phyloP scores from a whole-genome alignment of 495 filamentous ascomycete species.

The Trichoderma parareesei region DNA sequence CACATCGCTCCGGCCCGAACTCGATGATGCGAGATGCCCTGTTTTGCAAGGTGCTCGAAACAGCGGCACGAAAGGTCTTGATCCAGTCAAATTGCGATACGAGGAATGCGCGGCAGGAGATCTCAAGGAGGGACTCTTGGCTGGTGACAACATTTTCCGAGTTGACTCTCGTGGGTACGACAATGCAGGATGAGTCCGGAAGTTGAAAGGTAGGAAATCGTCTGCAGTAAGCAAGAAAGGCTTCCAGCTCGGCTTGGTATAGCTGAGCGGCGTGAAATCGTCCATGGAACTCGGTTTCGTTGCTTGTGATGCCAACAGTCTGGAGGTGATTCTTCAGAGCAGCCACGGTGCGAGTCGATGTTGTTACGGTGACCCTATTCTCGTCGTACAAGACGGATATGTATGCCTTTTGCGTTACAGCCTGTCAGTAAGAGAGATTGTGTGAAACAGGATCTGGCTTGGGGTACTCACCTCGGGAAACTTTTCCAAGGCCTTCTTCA shows the following conservation, averaged over 20 bases:
- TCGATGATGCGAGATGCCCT: not conserved
- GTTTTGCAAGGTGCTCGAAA: not conserved
- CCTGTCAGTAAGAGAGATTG: not conserved
- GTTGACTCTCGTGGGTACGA: not conserved
- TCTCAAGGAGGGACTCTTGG: not conserved
- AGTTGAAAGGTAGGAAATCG: not conserved
- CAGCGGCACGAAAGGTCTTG: not conserved
- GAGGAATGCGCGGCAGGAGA: not conserved
- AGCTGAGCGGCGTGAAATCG: not conserved
- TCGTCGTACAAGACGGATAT: slow-evolving; percentile 11
- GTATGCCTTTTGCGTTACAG: not conserved
- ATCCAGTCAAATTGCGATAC: not conserved
- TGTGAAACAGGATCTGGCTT: not conserved
- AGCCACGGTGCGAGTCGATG: not conserved
- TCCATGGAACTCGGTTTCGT: not conserved
- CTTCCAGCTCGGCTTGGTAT: not conserved
- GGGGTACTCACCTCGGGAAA: not conserved
- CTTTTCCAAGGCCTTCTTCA: no score
- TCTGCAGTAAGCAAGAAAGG: not conserved
- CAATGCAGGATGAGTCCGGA: not conserved
- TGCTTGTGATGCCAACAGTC: not conserved
- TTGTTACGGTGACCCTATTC: not conserved
- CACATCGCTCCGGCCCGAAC: slow-evolving; percentile 5
- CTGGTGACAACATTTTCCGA: not conserved
- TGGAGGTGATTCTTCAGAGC: not conserved